Conservation (phyloP, 2,329 filamentous ascomycete genomes). For the Penicillium psychrosexuale region DNA sequence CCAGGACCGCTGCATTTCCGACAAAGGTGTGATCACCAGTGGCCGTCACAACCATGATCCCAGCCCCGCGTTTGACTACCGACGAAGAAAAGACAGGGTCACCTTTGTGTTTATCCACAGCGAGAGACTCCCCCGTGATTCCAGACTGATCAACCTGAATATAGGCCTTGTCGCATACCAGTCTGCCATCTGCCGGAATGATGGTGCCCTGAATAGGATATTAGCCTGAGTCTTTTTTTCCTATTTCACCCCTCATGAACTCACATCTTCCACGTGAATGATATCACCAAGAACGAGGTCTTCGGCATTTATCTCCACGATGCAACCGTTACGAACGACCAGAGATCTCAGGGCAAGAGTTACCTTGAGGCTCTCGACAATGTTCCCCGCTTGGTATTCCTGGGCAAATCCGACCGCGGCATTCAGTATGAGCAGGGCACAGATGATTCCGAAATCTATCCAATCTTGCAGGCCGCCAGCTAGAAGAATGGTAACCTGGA, state of each 20-base stretch:
- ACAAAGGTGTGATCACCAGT: constrained; percentile 90
- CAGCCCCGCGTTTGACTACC: constrained; percentile 85
- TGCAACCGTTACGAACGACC: constrained; percentile 74
- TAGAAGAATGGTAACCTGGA: constrained; percentile 68
- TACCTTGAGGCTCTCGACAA: constrained; percentile 88
- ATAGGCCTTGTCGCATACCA: constrained; percentile 78
- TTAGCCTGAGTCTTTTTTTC: neutral
- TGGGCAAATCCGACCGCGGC: constrained; percentile 82
- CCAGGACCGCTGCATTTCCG: constrained; percentile 80
- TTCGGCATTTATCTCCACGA: constrained; percentile 75
- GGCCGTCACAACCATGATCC: constrained; percentile 75
- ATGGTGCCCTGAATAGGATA: constrained; percentile 64
- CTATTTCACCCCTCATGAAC: constrained; percentile 11
- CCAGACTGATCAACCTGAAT: constrained; percentile 89
- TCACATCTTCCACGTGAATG: constrained; percentile 75
- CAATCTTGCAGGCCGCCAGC: constrained; percentile 82
- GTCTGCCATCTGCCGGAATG: constrained; percentile 81
- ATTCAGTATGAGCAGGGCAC: constrained; percentile 77
- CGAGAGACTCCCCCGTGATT: constrained; percentile 87
- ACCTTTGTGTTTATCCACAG: constrained; percentile 80
- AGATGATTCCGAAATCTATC: constrained; percentile 93
- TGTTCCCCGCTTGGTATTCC: constrained; percentile 84
- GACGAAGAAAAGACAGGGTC: constrained; percentile 84
- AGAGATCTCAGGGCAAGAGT: constrained; percentile 83
- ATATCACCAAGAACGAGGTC: constrained; percentile 89